A percentile compares a stretch with the other conserved stretches of the same genome.
These are phyloP conservation scores for Heliamphora exappendiculata DNA, from an alignment of 148 eudicot genomes.

Conservation along the genomic window DNA sequence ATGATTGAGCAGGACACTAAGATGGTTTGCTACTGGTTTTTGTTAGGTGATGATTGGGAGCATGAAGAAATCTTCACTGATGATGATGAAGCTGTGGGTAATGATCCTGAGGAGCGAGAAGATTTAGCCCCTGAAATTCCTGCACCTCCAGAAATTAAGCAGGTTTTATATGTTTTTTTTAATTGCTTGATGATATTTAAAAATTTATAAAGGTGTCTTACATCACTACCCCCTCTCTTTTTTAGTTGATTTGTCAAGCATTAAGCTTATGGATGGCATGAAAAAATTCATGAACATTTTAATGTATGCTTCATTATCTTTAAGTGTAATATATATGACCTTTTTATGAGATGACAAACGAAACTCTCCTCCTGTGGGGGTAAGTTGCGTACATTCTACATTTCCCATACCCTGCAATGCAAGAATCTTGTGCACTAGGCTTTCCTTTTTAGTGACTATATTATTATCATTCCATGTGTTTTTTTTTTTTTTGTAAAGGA, in stretches of 20 bases:
- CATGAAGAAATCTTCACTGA: slow-evolving; percentile 98
- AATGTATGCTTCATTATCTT: not conserved
- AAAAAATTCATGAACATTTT: not conserved
- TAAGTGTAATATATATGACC: not conserved
- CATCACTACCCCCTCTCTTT: not conserved
- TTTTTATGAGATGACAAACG: not conserved
- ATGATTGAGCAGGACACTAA: not conserved
- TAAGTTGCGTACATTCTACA: too few relatives aligned
- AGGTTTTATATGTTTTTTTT: slow-evolving; percentile 31
- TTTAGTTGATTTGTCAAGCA: not conserved
- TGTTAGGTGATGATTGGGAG: slow-evolving; percentile 97
- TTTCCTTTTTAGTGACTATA: too few relatives aligned
- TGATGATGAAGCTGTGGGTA: slow-evolving; percentile 89
- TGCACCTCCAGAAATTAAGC: slow-evolving; percentile 96
- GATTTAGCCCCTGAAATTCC: slow-evolving; percentile 97
- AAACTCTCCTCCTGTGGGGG: too few relatives aligned
- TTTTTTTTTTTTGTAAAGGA: not conserved
- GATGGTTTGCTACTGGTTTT: slow-evolving; percentile 8
- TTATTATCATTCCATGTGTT: not conserved
- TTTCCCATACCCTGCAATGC: too few relatives aligned
- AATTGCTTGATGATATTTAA: not conserved
- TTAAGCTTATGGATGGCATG: not conserved
- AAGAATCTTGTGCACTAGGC: too few relatives aligned
- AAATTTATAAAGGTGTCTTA: not conserved
- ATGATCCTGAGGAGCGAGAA: slow-evolving; percentile 95